Conservation (phyloP, 2,329 filamentous ascomycete species). For the Epichloe baconii region DNA sequence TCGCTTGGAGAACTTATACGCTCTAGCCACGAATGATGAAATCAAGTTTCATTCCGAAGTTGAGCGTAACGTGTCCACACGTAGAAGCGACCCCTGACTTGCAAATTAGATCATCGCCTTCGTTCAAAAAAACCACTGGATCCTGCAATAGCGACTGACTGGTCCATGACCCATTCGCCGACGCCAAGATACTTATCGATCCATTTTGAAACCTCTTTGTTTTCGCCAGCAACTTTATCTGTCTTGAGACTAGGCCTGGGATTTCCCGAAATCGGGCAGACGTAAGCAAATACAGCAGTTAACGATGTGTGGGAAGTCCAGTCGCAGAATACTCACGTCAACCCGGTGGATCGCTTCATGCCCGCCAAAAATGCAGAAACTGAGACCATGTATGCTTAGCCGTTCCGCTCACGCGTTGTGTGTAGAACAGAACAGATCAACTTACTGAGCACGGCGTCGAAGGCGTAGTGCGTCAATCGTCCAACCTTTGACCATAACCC, state of each 20-base stretch:
- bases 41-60: background rate
- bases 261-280: slow-evolving; percentile 18
- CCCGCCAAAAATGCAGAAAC: slow-evolving; percentile 94
- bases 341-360: slow-evolving; percentile 90
- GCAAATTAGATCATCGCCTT: slow-evolving; percentile 46
- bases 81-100: background rate
- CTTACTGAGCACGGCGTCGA: slow-evolving; percentile 86
- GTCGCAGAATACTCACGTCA: slow-evolving; percentile 62
- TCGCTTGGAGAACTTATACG: background rate
- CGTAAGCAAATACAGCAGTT: slow-evolving; percentile 11
- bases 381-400: slow-evolving; percentile 21
- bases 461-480: slow-evolving; percentile 84
- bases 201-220: slow-evolving; percentile 74
- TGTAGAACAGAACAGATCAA: slow-evolving; percentile 9
- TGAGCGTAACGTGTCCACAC: background rate
- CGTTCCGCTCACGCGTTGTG: background rate
- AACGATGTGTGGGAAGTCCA: background rate
- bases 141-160: slow-evolving; percentile 83
- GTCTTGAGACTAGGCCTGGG: slow-evolving; percentile 69
- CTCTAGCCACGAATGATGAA: background rate
- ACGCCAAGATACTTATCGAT: slow-evolving; percentile 87
- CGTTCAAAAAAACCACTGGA: slow-evolving; percentile 86
- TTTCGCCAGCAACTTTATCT: slow-evolving; percentile 67
- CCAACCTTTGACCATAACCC: slow-evolving; percentile 70
- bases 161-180: slow-evolving; percentile 97